phyloP scores from a whole-genome alignment of 2,329 filamentous ascomycete species.

The Elsinoe arachidis region DNA sequence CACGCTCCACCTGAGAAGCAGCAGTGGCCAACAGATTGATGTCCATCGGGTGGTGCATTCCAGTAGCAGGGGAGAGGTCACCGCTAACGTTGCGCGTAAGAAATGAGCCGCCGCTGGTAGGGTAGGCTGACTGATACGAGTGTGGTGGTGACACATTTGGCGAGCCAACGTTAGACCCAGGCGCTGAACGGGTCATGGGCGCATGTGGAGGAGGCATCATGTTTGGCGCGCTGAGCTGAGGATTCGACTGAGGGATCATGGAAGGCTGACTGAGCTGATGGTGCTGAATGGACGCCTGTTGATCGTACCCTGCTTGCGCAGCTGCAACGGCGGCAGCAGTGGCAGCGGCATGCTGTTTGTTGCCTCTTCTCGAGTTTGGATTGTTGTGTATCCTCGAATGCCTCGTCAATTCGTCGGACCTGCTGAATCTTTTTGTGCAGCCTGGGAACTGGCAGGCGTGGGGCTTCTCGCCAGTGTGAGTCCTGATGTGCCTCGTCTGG shows the following conservation, averaged over 20 bases:
- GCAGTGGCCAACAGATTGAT: slow-evolving; percentile 63
- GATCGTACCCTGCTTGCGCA: slow-evolving; percentile 38
- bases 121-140: slow-evolving; percentile 57
- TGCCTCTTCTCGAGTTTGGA: slow-evolving; percentile 87
- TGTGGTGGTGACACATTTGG: slow-evolving; percentile 94
- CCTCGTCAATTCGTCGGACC: slow-evolving; percentile 90
- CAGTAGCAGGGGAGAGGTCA: slow-evolving; percentile 38
- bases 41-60: slow-evolving; percentile 45
- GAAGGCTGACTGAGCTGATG: slow-evolving; percentile 68
- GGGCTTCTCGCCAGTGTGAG: slow-evolving; percentile 96
- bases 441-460: slow-evolving; percentile 92
- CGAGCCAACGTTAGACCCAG: slow-evolving; percentile 76
- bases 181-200: slow-evolving; percentile 77
- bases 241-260: slow-evolving; percentile 57
- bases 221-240: slow-evolving; percentile 25
- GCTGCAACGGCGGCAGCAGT: slow-evolving; percentile 48
- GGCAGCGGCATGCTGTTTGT: slow-evolving; percentile 65
- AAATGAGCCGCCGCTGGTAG: slow-evolving; percentile 49
- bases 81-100: slow-evolving; percentile 47
- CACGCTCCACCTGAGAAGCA: slow-evolving; percentile 58
- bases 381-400: slow-evolving; percentile 99
- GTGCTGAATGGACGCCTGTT: slow-evolving; percentile 18
- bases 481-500: slow-evolving; percentile 85
- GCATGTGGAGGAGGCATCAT: slow-evolving; percentile 75
- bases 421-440: slow-evolving; percentile 94